These are phyloP conservation scores for Candida caryicola DNA, from an alignment of 805 yeast species.

Conservation along the genomic window DNA sequence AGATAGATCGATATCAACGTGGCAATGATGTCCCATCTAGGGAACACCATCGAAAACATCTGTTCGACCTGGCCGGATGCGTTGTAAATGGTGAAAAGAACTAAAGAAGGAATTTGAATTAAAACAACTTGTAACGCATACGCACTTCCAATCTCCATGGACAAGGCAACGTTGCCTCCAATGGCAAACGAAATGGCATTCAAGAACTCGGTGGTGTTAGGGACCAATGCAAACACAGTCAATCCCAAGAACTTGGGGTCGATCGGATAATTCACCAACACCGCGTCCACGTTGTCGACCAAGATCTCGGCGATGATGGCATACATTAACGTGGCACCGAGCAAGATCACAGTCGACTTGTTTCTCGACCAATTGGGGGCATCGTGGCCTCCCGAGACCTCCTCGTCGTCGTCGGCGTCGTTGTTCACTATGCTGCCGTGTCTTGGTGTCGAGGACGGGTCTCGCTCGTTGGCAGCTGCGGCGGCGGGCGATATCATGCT, in stretches of 20 bases:
- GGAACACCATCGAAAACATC: slow-evolving; percentile 82
- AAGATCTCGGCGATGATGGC: slow-evolving; percentile 93
- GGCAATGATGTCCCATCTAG: slow-evolving; percentile 92
- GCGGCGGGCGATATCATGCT: not conserved
- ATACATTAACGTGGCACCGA: slow-evolving; percentile 81
- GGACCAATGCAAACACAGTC: slow-evolving; percentile 93
- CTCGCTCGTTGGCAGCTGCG: not conserved
- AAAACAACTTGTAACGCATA: slow-evolving; percentile 94
- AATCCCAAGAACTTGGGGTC: slow-evolving; percentile 89
- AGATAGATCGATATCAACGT: slow-evolving; percentile 80
- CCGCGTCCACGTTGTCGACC: slow-evolving; percentile 90
- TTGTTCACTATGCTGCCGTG: slow-evolving; percentile 3
- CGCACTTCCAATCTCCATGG: slow-evolving; percentile 98
- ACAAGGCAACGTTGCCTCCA: slow-evolving; percentile 91
- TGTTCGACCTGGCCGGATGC: slow-evolving; percentile 39
- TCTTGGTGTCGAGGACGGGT: slow-evolving; percentile 2
- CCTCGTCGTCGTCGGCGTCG: slow-evolving; percentile 17
- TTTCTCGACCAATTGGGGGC: slow-evolving; percentile 95
- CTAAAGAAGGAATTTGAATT: slow-evolving; percentile 88
- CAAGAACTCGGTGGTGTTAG: slow-evolving; percentile 93
- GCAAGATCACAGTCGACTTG: slow-evolving; percentile 77
- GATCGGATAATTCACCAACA: slow-evolving; percentile 72
- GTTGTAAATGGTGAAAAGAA: slow-evolving; percentile 61
- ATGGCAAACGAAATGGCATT: slow-evolving; percentile 97
- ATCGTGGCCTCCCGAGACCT: slow-evolving; percentile 71